Conservation (phyloP, 768 basidiomycete species). For the Cystofilobasidium bisporidii region DNA sequence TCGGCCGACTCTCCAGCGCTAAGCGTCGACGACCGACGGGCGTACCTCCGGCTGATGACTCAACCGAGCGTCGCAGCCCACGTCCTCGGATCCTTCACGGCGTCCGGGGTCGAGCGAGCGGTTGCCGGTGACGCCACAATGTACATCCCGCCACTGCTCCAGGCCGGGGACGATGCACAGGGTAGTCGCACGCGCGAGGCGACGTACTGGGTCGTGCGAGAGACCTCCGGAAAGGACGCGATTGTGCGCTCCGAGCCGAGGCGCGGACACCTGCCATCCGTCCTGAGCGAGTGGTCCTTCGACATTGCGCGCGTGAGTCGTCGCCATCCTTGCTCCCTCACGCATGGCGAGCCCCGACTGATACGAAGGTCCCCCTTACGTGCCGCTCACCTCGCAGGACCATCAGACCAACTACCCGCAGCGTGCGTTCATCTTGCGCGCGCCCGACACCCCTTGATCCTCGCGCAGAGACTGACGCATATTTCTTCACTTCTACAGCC, state of each 20-base stretch:
- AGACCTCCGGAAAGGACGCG: not conserved
- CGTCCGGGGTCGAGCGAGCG: not conserved
- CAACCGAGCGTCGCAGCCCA: not conserved
- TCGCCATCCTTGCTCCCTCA: not conserved
- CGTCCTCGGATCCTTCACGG: conserved; percentile 9
- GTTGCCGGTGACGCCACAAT: not conserved
- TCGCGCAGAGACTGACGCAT: not conserved
- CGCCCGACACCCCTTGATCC: too few species aligned
- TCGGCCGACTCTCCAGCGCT: not conserved
- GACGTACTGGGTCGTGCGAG: not conserved
- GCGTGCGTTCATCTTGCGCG: not conserved
- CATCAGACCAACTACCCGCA: not conserved
- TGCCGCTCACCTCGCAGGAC: not conserved
- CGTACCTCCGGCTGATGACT: conserved; percentile 2
- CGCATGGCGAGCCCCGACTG: not conserved
- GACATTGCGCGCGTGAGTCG: conserved; percentile 14
- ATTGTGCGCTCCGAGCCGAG: conserved; percentile 2
- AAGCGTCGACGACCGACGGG: not conserved
- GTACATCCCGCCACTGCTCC: not conserved
- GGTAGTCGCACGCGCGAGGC: not conserved
- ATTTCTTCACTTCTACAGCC: not conserved
- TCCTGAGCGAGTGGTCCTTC: conserved; percentile 12
- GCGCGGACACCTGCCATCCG: not conserved
- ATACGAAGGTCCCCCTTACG: not conserved
- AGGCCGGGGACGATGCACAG: not conserved